Base-by-base conservation (phyloP, 2,329 filamentous ascomycete species). In the Didymella lethalis region DNA sequence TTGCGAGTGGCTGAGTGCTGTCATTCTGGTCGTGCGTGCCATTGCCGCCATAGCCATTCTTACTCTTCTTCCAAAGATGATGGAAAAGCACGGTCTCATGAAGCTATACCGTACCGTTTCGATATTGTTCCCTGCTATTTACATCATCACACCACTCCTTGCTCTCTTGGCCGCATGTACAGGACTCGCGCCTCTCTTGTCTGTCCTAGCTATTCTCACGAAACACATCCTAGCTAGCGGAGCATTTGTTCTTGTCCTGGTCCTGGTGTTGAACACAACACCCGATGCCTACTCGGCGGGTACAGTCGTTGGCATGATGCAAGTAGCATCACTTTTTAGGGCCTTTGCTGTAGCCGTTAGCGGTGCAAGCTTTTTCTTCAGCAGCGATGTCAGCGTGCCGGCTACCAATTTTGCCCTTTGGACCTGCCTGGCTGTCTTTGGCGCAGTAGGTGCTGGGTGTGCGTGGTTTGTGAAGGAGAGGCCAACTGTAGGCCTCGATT, bases 241-340 rank as follows among this genome's bases (percentile, higher is more conserved):
- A 12, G 77, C 80, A 7, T 73, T 78, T 11, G 78, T 80, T 11
- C 70, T 82, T 11, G 78, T 82, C 8, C 69, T 77, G 0, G 72
- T 82, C 8, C 78, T 83, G n/a, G 76, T 82, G 2, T 76, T 82
- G 54, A 81, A 81, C 63, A 80, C 80, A 1, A 79, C 80, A 5
- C 80, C 81, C 0, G 80, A 82, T 56, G 79, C 80, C 5, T 79
- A 77, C 49, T 80, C 78, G 0, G 77, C 80, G 6, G 81, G 80
- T 38, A 81, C 80, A 18, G 76, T 82, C 6, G 77, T 82, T 45
- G 81, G 81, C n/a, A 75, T 82, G 66, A 77, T 82, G 68, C 80
- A 81, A 56, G 72, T 81, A 4, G 78, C 80, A 20, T 79, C 74
- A 53, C 71, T 82, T 6, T 81, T 82, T 71, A 80, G 79, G 54